Conservation (phyloP, 2,329 filamentous ascomycete genomes). For the Grosmannia penicillata region DNA sequence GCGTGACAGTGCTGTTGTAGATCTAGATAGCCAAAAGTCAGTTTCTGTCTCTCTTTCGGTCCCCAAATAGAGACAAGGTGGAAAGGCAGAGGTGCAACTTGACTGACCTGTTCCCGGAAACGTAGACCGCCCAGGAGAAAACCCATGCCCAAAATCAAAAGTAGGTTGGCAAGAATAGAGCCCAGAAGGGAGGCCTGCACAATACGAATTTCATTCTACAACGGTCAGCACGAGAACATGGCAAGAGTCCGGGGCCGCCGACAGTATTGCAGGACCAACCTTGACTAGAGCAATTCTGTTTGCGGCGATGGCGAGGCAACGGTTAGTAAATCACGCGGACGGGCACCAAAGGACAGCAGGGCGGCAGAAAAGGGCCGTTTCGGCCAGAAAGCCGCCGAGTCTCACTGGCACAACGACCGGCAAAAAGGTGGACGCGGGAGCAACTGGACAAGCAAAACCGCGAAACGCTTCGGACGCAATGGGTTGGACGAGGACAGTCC, state of each 20-base stretch:
- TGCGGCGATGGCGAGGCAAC: slow-evolving; percentile 10
- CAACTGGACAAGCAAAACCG: slow-evolving; percentile 1
- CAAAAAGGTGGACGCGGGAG: neutral
- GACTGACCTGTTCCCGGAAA: slow-evolving; percentile 63
- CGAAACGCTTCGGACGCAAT: slow-evolving; percentile 25
- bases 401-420: neutral
- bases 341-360: neutral
- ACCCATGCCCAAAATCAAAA: slow-evolving; percentile 83
- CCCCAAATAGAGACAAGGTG: neutral
- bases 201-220: slow-evolving; percentile 65
- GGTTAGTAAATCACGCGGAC: slow-evolving; percentile 17
- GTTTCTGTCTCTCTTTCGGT: neutral
- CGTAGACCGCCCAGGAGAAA: slow-evolving; percentile 77
- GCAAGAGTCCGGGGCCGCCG: too few relatives aligned
- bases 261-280: too few relatives aligned
- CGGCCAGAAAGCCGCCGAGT: too few relatives aligned
- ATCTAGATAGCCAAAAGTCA: slow-evolving; percentile 34
- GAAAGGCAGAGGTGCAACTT: neutral
- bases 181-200: slow-evolving; percentile 83
- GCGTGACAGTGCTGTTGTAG: slow-evolving; percentile 89
- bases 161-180: slow-evolving; percentile 75
- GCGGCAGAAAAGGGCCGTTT: slow-evolving; percentile 4
- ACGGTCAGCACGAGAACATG: too few relatives aligned
- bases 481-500: slow-evolving; percentile 38
- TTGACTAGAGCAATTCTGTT: slow-evolving; percentile 61